phyloP scores from a whole-genome alignment of 345 rosid genomes.

The Bruguiera gymnorhiza region DNA sequence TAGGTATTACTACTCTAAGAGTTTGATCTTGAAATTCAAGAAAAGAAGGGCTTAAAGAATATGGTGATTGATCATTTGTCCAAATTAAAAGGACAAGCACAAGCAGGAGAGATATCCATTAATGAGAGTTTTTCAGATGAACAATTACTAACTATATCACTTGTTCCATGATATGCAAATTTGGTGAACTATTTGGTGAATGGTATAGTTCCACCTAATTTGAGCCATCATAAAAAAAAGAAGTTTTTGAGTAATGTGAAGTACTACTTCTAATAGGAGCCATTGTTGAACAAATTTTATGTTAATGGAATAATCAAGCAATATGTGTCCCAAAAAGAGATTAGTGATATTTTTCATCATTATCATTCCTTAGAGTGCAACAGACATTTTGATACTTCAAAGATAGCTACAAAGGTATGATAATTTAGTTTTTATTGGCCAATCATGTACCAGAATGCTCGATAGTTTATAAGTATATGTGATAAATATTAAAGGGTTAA shows the following conservation, averaged over 20 bases:
- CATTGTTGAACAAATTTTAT: neutral
- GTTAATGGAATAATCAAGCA: neutral
- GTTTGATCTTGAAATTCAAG: too few relatives aligned
- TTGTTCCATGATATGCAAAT: neutral
- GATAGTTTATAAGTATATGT: neutral
- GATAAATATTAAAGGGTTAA: neutral
- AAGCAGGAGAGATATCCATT: neutral
- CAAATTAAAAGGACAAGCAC: too few relatives aligned
- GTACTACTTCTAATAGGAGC: neutral
- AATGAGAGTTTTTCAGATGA: neutral
- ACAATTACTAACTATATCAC: neutral
- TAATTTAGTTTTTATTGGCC: neutral
- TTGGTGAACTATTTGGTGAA: neutral
- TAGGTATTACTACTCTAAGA: too few relatives aligned
- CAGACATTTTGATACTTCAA: too few relatives aligned
- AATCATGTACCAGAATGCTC: neutral
- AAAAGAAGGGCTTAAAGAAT: too few relatives aligned
- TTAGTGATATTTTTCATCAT: neutral
- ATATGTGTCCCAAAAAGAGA: neutral
- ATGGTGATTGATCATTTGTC: too few relatives aligned
- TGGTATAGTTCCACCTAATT: neutral
- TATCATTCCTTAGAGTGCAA: neutral
- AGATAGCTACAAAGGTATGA: neutral
- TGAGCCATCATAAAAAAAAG: neutral
- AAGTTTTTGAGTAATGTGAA: neutral